Percentiles rank a stretch among this genome's conserved stretches.
Conservation (phyloP, 2,329 filamentous ascomycete genomes). For the Westerdykella aurantiaca region DNA sequence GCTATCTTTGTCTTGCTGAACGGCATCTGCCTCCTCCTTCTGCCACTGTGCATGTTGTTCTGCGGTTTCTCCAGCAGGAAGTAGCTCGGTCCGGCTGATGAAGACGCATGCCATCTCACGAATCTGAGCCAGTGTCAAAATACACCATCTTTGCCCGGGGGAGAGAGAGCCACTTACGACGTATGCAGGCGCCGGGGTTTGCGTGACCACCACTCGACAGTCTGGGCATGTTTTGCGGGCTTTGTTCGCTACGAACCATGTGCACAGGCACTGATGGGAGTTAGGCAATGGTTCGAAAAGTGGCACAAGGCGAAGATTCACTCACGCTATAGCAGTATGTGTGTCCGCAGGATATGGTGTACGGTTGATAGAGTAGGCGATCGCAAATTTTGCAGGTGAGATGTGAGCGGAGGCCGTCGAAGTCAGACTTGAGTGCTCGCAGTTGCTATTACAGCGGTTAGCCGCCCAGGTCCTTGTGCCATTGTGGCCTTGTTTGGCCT, state of each 20-base stretch:
- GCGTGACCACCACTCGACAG: conserved; percentile 55
- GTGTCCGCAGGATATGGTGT: conserved; percentile 62
- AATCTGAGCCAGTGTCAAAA: conserved; percentile 39
- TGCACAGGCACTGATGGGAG: conserved; percentile 48
- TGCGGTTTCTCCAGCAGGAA: conserved; percentile 58
- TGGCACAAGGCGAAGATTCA: conserved; percentile 6
- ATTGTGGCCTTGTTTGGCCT: conserved; percentile 3
- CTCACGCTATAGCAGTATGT: conserved; percentile 65
- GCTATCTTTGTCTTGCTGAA: conserved; percentile 57
- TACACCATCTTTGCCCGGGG: background rate
- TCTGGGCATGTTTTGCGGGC: conserved; percentile 63
- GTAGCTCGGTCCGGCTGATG: conserved; percentile 53
- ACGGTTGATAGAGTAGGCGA: conserved; percentile 63
- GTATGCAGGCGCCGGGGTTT: conserved; percentile 59
- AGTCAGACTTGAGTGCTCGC: conserved; percentile 43
- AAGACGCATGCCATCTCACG: conserved; percentile 61
- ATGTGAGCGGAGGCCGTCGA: conserved; percentile 55
- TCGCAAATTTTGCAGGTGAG: conserved; percentile 66
- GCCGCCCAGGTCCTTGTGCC: conserved; percentile 9
- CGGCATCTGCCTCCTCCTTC: conserved; percentile 53
- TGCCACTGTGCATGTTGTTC: conserved; percentile 55
- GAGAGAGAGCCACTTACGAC: conserved; percentile 42
- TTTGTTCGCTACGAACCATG: conserved; percentile 50
- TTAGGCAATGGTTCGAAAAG: conserved; percentile 19
- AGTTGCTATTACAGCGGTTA: conserved; percentile 33